Evolutionary conservation across 2,329 filamentous ascomycete genomes (phyloP), one percentile per base, ranked within the genome.

Genomic region (Penicillium sp.): DNA sequence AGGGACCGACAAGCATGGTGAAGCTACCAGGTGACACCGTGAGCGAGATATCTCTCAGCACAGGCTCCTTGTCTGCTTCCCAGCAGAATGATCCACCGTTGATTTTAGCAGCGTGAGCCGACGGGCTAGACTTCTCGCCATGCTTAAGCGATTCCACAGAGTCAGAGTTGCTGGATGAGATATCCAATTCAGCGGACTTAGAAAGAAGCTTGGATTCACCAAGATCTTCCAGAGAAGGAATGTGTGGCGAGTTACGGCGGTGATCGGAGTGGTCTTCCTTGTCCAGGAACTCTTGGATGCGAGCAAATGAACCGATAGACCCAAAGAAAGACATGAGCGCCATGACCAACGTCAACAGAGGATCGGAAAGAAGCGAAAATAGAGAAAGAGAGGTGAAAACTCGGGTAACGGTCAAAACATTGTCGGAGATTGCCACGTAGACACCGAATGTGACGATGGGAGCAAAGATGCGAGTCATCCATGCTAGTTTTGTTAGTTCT

Each of bases 1-100:
- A 69, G 11, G 72, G 71, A 11, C 72, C 72, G 38, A 74, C 60
- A 7, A 75, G 50, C 52, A 73, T 68, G 16, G 67, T 71, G 32
- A 73, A 61, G 40, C 65, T 68, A 23, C 62, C 62, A 13, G 61
- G 62, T 15, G 66, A 59, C 20, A 73, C 56, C 6, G 48, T 55
- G 22, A 72, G 46, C 6, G 59, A 64, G 37, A 73, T 64, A 11
- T 59, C 55, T 23, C 66, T 64, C 27, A 74, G 45, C 13, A 64
- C 50, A 1, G 70, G 57, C 3, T 61, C 57, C 30, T 67, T 64
- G 14, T 66, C 59, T 4, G 54, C 45, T 25, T 70, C 65, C 70
- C 72, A 75, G 7, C 66, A 65, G 50, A 74, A 74, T 41, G 57
- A 64, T 3, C 60, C 69, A 23, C 69, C 58, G 48, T 70, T 62